Percentiles rank a stretch among this genome's conserved stretches.
Conservation (phyloP, 805 yeast species). For the Starmerella ratchasimensis region DNA sequence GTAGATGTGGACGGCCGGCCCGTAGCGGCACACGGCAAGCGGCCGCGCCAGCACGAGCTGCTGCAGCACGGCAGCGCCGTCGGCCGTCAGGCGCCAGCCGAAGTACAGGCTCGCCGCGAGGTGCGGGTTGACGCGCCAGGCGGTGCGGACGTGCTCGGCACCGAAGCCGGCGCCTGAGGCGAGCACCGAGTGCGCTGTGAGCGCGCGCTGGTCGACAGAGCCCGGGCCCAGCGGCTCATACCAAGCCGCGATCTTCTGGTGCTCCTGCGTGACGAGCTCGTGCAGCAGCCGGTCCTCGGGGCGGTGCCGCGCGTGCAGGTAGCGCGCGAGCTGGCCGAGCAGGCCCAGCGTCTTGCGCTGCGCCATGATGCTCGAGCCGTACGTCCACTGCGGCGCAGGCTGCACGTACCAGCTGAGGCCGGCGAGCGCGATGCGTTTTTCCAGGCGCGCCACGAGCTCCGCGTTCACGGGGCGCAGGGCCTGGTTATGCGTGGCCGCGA, state of each 20-base stretch:
- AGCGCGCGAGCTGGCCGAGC: conserved; percentile 29
- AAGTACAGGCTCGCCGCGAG: conserved; percentile 48
- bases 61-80: conserved; percentile 28
- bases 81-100: conserved; percentile 4
- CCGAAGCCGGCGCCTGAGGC: background rate
- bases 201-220: background rate
- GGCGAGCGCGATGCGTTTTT: conserved; percentile 45
- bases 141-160: conserved; percentile 33
- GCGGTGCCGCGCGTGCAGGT: conserved; percentile 30
- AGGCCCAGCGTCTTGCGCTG: conserved; percentile 54
- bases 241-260: conserved; percentile 64
- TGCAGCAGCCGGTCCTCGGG: conserved; percentile 33
- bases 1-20: conserved; percentile 47
- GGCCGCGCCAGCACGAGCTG: conserved; percentile 44
- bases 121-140: conserved; percentile 54
- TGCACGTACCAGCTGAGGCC: conserved; percentile 66
- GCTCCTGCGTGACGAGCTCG: conserved; percentile 62
- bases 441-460: conserved; percentile 33
- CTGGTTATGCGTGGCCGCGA: conserved; percentile 27
- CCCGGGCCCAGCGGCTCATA: conserved; percentile 37
- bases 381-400: conserved; percentile 50
- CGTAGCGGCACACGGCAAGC: conserved; percentile 38
- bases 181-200: background rate
- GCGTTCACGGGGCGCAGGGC: conserved; percentile 20
- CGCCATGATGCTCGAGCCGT: conserved; percentile 65